phyloP scores from a whole-genome alignment of 441 rosid species.

The Corymbia citriodora region DNA sequence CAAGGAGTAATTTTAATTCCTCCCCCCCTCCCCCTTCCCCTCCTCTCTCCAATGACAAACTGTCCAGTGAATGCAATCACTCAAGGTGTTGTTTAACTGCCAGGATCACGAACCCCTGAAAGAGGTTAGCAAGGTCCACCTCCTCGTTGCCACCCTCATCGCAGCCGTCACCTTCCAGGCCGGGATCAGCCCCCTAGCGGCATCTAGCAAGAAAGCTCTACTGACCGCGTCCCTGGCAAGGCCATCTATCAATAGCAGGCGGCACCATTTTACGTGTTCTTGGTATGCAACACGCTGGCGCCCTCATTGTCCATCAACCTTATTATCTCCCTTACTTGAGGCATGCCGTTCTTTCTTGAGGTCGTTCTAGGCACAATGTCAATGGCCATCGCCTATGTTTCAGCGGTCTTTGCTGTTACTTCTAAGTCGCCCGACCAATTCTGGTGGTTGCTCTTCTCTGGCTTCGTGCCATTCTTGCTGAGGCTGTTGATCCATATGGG shows the following conservation, averaged over 20 bases:
- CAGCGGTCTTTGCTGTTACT: neutral
- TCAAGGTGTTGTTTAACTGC: too few relatives aligned
- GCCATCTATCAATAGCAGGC: neutral
- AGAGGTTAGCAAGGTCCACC: neutral
- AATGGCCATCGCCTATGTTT: neutral
- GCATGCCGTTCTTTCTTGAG: neutral
- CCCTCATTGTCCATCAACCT: neutral
- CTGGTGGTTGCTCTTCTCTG: neutral
- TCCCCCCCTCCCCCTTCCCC: too few relatives aligned
- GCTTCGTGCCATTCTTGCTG: neutral
- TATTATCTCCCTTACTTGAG: neutral
- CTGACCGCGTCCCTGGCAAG: neutral
- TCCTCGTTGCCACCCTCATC: constrained; percentile 4
- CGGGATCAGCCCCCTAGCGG: constrained; percentile 16
- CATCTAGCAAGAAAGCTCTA: neutral
- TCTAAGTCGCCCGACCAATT: neutral
- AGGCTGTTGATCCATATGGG: neutral
- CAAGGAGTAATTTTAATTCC: neutral
- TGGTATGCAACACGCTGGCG: neutral
- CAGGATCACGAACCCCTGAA: too few relatives aligned
- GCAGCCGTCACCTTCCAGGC: constrained; percentile 11
- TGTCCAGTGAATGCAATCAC: too few relatives aligned
- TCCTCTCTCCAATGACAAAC: too few relatives aligned
- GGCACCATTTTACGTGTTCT: neutral
- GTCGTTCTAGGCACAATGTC: neutral